phyloP scores from a whole-genome alignment of 2,329 filamentous ascomycete genomes.

The Metarhizium anisopliae region DNA sequence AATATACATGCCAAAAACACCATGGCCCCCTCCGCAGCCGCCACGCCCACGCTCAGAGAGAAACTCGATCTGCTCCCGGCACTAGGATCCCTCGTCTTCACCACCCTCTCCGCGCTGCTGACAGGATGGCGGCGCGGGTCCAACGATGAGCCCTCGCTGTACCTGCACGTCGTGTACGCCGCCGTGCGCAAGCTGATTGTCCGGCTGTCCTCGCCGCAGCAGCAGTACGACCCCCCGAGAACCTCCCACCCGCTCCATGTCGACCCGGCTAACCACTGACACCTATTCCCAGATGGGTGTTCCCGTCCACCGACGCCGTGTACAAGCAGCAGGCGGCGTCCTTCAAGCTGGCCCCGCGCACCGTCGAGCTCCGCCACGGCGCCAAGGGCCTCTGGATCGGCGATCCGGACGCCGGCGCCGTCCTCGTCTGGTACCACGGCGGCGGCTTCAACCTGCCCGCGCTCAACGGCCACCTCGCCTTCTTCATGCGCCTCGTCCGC shows the following conservation, averaged over 20 bases:
- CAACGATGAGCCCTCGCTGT: constrained; percentile 10
- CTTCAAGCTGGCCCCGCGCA: constrained; percentile 1
- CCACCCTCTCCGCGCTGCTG: constrained; percentile 1
- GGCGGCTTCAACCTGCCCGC: constrained; percentile 13
- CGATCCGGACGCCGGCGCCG: constrained; percentile 9
- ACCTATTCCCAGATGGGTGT: constrained; percentile 6
- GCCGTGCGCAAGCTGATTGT: constrained; percentile 6
- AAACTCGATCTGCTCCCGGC: constrained; percentile 11
- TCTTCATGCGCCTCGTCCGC: constrained; percentile 8
- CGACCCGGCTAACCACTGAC: neutral
- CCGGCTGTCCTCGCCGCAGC: constrained; percentile 9
- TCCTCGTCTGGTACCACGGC: constrained; percentile 14
- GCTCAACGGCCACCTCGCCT: constrained; percentile 9
- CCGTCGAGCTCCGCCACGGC: constrained; percentile 10
- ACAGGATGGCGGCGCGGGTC: constrained; percentile 6
- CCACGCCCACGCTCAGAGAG: constrained; percentile 1
- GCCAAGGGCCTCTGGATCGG: constrained; percentile 14
- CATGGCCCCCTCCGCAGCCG: neutral
- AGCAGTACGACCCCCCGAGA: constrained; percentile 7
- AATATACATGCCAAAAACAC: too few relatives aligned
- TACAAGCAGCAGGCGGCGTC: constrained; percentile 9
- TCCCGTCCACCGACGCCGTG: constrained; percentile 6
- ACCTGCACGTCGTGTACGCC: constrained; percentile 12
- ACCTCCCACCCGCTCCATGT: neutral
- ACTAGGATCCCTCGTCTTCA: constrained; percentile 5